These are phyloP conservation scores for Angomonas desouzai DNA, from an alignment of 208 protist species.

Conservation along the genomic window DNA sequence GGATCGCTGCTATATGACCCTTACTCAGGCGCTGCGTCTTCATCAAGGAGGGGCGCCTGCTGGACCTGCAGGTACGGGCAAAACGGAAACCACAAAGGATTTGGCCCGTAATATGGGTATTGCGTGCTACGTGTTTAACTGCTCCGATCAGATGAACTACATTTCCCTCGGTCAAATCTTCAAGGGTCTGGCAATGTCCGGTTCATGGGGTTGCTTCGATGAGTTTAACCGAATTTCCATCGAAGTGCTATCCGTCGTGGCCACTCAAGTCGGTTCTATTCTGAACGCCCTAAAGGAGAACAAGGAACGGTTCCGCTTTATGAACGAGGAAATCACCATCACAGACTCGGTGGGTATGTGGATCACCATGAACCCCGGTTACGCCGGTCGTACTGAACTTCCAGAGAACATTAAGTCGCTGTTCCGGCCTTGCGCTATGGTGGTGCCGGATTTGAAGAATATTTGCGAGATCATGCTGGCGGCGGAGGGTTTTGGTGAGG, in stretches of 20 bases:
- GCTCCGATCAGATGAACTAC: slow-evolving; percentile 99
- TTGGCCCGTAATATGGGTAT: slow-evolving; percentile 93
- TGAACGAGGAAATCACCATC: slow-evolving; percentile 94
- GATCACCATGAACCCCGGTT: slow-evolving; percentile 98
- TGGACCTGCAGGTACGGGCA: slow-evolving; percentile 92
- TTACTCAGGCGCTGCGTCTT: slow-evolving; percentile 92
- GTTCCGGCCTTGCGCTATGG: slow-evolving; percentile 97
- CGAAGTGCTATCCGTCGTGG: slow-evolving; percentile 98
- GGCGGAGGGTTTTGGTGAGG: slow-evolving; percentile 95
- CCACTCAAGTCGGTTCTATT: slow-evolving; percentile 97
- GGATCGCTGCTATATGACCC: slow-evolving; percentile 98
- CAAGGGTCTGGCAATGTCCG: slow-evolving; percentile 95
- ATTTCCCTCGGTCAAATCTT: slow-evolving; percentile 97
- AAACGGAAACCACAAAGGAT: slow-evolving; percentile 96
- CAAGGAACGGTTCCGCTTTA: slow-evolving; percentile 94
- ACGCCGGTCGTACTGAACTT: slow-evolving; percentile 96
- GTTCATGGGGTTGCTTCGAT: slow-evolving; percentile 97
- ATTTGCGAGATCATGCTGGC: slow-evolving; percentile 99
- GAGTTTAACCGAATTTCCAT: slow-evolving; percentile 97
- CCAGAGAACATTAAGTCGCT: slow-evolving; percentile 97
- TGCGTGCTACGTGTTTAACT: slow-evolving; percentile 95
- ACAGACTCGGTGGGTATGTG: slow-evolving; percentile 91
- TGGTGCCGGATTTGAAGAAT: slow-evolving; percentile 97
- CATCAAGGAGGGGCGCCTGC: slow-evolving; percentile 91
- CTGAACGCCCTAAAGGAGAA: slow-evolving; percentile 96